Evolutionary conservation across 176 grass and related monocot genomes (phyloP), one percentile per base, ranked within the genome.

Genomic region (Aegilops tauschii): DNA sequence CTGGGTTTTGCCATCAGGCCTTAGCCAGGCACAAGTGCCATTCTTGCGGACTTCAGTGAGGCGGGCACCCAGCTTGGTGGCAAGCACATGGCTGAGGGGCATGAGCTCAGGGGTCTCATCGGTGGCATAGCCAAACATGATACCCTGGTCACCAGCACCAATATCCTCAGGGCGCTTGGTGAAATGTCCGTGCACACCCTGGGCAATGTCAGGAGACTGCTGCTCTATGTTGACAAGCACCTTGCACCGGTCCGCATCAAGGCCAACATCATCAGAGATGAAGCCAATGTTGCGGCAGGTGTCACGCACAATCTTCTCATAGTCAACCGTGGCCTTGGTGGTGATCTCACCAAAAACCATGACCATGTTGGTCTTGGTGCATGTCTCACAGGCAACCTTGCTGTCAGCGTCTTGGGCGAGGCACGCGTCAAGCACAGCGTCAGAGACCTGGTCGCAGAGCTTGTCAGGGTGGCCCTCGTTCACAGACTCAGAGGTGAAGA

Each of bases 221-320:
- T 93, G 92, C 92, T 93, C 92, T 32, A 93, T 93, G 92, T 93
- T 93, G 13, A 93, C 92, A 0, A 49, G 45, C 45, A 49, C 45
- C 45, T 49, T 49, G 45, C 45, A 49, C 45, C 45, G 45, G 12
- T 49, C 88, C 3, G 92, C 92, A 31, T 93, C 92, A 1, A 93
- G 92, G 32, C 92, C 92, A 3, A 93, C 92, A 77, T 93, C 92
- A 72, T 90, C 92, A 11, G 92, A 93, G 78, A 37, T 64, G 86
- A 93, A 93, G 2, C 92, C 92, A 75, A 93, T 93, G 61, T 11
- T 39, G 61, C 95, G 95, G 90, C 95, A 97, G 65, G 95, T 97
- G 92, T 97, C 95, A 9, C 95, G 95, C 13, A 97, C 95, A 3
- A 97, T 97, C 92, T 97, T 97, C 86, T 97, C 95, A 35, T 97